Evolutionary conservation across 805 yeast genomes (phyloP).

Genomic region (Pichia eremophila): DNA sequence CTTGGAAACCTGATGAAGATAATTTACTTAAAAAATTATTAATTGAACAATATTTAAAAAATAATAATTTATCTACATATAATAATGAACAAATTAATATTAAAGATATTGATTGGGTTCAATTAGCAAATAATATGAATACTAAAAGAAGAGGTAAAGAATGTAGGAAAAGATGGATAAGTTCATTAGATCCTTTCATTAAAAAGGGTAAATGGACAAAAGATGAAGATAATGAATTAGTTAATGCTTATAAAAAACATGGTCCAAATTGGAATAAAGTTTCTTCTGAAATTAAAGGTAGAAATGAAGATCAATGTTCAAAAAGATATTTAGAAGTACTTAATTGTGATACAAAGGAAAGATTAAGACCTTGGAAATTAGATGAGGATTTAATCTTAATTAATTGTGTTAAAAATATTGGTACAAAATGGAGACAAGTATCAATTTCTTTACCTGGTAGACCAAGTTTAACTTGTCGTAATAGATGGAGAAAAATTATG

Average conservation of each 20-base stretch:
- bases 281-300: conserved; percentile 62
- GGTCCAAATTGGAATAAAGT: conserved; percentile 88
- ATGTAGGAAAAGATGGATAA: conserved; percentile 81
- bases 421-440: conserved; percentile 85
- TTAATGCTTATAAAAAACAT: conserved; percentile 52
- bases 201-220: conserved; percentile 82
- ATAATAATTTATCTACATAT: conserved; percentile 13
- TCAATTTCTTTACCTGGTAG: conserved; percentile 64
- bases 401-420: conserved; percentile 57
- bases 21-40: conserved; percentile 37
- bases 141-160: conserved; percentile 62
- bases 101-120: conserved; percentile 54
- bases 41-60: conserved; percentile 21
- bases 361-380: conserved; percentile 69
- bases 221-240: conserved; percentile 61
- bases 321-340: conserved; percentile 82
- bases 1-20: conserved; percentile 77
- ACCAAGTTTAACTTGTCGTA: conserved; percentile 83
- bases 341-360: conserved; percentile 69
- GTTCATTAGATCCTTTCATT: conserved; percentile 73
- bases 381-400: conserved; percentile 70
- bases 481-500: conserved; percentile 83
- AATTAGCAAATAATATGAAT: conserved; percentile 34
- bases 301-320: conserved; percentile 94
- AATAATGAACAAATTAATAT: conserved; percentile 24